Percentiles rank a stretch among this genome's conserved stretches.
Evolutionary conservation across 352 stramenopile species (phyloP).

Genomic region (Globisporangium perplexum): DNA sequence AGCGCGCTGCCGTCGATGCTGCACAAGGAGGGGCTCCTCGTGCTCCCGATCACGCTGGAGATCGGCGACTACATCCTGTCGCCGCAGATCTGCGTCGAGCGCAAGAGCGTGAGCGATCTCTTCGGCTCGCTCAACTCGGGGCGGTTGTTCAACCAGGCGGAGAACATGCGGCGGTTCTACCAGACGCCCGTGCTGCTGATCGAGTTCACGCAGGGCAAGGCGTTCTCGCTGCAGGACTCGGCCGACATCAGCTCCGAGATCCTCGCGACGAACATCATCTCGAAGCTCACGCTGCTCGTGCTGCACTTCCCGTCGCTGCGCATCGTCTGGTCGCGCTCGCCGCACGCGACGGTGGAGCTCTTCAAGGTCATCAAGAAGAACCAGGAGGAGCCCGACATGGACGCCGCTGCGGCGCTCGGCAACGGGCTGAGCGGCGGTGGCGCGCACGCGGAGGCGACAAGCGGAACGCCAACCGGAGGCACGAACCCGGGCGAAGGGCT

Average conservation of each 20-base stretch:
- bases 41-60: constrained; percentile 94
- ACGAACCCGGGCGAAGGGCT: constrained; percentile 31
- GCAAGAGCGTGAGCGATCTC: constrained; percentile 95
- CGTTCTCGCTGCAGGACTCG: constrained; percentile 83
- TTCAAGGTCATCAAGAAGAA: constrained; percentile 82
- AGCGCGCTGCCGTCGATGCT: constrained; percentile 95
- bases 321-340: constrained; percentile 93
- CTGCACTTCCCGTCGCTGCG: constrained; percentile 93
- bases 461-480: constrained; percentile 36
- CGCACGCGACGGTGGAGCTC: constrained; percentile 85
- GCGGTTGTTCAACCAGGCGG: constrained; percentile 93
- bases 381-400: constrained; percentile 82
- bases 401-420: constrained; percentile 56
- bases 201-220: constrained; percentile 89
- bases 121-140: constrained; percentile 95
- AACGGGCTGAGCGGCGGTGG: constrained; percentile 19
- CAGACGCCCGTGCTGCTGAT: constrained; percentile 94
- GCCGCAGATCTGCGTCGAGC: constrained; percentile 96
- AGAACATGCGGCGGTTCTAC: constrained; percentile 81
- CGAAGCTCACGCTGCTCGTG: constrained; percentile 93
- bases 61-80: constrained; percentile 98
- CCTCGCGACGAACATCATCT: constrained; percentile 88
- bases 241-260: constrained; percentile 93
- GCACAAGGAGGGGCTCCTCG: constrained; percentile 90
- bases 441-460: constrained; percentile 2